Evolutionary conservation across 352 stramenopile species (phyloP).

Genomic region (Globisporangium paddicum): DNA sequence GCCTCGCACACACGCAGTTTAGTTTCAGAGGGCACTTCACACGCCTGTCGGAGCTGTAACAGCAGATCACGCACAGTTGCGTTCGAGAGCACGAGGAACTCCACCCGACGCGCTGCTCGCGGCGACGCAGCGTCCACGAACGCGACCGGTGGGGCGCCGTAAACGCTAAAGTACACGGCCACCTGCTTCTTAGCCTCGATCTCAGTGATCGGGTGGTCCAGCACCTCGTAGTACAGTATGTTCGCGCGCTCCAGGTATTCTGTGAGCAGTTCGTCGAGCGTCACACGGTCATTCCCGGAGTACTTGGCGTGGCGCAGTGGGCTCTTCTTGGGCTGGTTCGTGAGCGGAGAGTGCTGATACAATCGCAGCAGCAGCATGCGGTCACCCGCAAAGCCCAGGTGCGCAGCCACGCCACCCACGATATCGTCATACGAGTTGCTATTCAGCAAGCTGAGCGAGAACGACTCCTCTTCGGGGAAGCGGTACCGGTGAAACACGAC

Average conservation of each 20-base stretch:
- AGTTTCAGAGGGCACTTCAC: slow-evolving; percentile 31
- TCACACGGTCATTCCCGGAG: slow-evolving; percentile 48
- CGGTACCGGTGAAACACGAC: slow-evolving; percentile 60
- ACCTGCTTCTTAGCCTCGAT: slow-evolving; percentile 85
- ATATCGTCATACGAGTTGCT: slow-evolving; percentile 77
- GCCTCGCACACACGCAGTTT: slow-evolving; percentile 57
- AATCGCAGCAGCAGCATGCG: slow-evolving; percentile 64
- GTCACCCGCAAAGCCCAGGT: slow-evolving; percentile 33
- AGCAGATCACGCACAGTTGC: slow-evolving; percentile 52
- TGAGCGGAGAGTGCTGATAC: slow-evolving; percentile 78
- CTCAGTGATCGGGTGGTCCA: slow-evolving; percentile 73
- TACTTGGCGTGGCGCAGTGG: slow-evolving; percentile 67
- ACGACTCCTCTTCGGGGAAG: slow-evolving; percentile 37
- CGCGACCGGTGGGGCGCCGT: slow-evolving; percentile 37
- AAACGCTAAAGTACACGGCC: slow-evolving; percentile 67
- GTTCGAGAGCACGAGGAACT: slow-evolving; percentile 60
- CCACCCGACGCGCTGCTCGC: slow-evolving; percentile 29
- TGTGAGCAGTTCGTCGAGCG: slow-evolving; percentile 64
- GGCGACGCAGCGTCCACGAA: slow-evolving; percentile 46
- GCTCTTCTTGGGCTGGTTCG: slow-evolving; percentile 51
- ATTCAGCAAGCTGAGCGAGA: slow-evolving; percentile 50
- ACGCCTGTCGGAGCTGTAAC: slow-evolving; percentile 34
- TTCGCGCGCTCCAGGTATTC: slow-evolving; percentile 70
- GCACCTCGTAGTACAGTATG: slow-evolving; percentile 69
- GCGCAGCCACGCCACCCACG: slow-evolving; percentile 45